Base-by-base conservation (phyloP, 1,284 basidiomycete genomes). In the Fomes fomentarius region DNA sequence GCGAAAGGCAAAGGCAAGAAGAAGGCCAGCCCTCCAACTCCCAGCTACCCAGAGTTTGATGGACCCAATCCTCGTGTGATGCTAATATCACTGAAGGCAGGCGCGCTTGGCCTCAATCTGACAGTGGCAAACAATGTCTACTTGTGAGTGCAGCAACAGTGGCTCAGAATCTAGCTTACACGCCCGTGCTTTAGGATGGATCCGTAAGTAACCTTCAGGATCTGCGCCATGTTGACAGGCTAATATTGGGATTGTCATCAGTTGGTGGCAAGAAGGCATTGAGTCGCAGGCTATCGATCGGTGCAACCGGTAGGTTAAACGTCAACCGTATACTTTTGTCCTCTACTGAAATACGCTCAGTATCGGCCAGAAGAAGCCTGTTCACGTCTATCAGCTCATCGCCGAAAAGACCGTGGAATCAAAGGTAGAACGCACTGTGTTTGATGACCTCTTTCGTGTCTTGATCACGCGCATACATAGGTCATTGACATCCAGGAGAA, bases 41-140 rank as follows among this genome's bases (percentile, higher is more conserved):
- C 48, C 15, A 26, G 45, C 38, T n/a, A 46, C 24, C 22, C 19
- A 45, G 28, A 47, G 4, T 62, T 58, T 6, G 61, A 58, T 33
- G 71, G 70, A 14, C 69, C 68, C 25, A 90, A 85, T 65, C 90
- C 93, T 1, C 80, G 78, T 56, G 87, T 95, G 26, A 87, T 95
- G 88, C 78, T 96, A 47, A 90, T 96, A 50, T 95, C 93, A 7
- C 76, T 96, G 61, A 95, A 94, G 63, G 84, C 75, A 6, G 89
- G 89, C 28, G 93, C 94, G 2, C 79, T 95, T 22, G 94, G 93
- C 4, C 74, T 96, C 50, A 96, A 96, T 69, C 72, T 96, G 56
- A 96, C 93, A 0, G 90, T 91, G 14, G 94, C 94, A 1, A 94
- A 93, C 65, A 92, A 94, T 67, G 91, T 96, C 1, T 93, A 91